Base-by-base conservation (phyloP, 1,284 basidiomycete genomes). In the Ceratobasidium sp. region DNA sequence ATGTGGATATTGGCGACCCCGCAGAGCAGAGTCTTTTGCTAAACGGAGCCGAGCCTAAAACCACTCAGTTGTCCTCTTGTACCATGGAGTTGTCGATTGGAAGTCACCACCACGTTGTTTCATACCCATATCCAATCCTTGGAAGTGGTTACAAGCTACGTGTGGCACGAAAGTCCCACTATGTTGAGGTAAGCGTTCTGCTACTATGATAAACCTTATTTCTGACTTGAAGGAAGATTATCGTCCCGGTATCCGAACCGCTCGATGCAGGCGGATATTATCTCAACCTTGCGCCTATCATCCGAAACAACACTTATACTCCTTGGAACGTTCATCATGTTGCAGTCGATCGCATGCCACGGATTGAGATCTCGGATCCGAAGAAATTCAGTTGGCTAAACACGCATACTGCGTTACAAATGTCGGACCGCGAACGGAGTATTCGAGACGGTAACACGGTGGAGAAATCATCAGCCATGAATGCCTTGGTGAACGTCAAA, bases 241-340 rank as follows among this genome's bases (percentile, higher is more conserved):
- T 83, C 67, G 83, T 81, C 9, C 81, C 82, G 4, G 28, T 82
- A 65, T 80, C 42, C 6, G 80, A 80, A 0, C 82, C 83, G 1
- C 83, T 83, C 67, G 81, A 80, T 13, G 9, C 20, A 57, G 84
- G 82, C 10, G 77, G 80, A 5, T 73, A 79, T 23, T 75, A 82
- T 4, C 54, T 84, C 23, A 85, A 85, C 69, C 84, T 81, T 46
- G 86, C 87, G 78, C 84, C 85, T 0, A 70, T 81, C 13, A 42
- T 67, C 48, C 65, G 20, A 17, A 48, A 9, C 7, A 26, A 48
- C 7, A 17, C 13, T 5, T 44, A 17, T 6, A 44, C 62, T 2
- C 77, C 84, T 17, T 85, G 84, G 84, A 83, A 81, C 65, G 77
- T 85, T 10, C 84, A 85, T 70, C 81, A 81, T 44, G 20, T 85